A percentile compares a stretch with the other conserved stretches of the same genome.
Conservation (phyloP, 192 early-diverging fungal genomes). For the Dissophora ornata region DNA sequence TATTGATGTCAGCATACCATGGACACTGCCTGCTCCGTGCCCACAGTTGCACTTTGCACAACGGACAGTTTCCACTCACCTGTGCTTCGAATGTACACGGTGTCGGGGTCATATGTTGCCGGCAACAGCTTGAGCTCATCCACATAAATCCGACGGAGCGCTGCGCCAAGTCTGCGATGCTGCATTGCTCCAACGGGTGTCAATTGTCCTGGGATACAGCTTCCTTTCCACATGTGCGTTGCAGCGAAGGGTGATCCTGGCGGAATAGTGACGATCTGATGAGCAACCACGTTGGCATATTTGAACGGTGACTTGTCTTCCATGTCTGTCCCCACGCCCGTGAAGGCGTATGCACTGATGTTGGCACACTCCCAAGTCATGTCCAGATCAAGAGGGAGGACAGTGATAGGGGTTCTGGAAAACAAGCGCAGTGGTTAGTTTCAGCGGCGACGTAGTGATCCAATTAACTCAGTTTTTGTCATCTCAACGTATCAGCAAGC, state of each 20-base stretch:
- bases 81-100: slow-evolving; percentile 38
- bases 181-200: slow-evolving; percentile 47
- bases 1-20: too few relatives aligned
- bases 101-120: slow-evolving; percentile 16
- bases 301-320: slow-evolving; percentile 26
- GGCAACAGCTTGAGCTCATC: slow-evolving; percentile 30
- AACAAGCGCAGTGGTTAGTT: background rate
- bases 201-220: slow-evolving; percentile 40
- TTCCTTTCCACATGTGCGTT: slow-evolving; percentile 41
- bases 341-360: slow-evolving; percentile 29
- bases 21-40: too few relatives aligned
- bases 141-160: slow-evolving; percentile 44
- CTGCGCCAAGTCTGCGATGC: slow-evolving; percentile 46
- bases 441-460: background rate
- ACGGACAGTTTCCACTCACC: too few relatives aligned
- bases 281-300: slow-evolving; percentile 33
- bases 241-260: slow-evolving; percentile 26
- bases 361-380: slow-evolving; percentile 40
- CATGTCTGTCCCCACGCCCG: slow-evolving; percentile 9
- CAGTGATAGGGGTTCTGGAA: slow-evolving; percentile 23
- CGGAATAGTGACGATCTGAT: slow-evolving; percentile 39
- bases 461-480: background rate
- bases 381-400: slow-evolving; percentile 32
- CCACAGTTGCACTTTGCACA: too few relatives aligned
- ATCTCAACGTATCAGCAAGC: too few relatives aligned